These are phyloP conservation scores for Paramecium octaurelia DNA, from an alignment of 73 alveolate species.

Conservation along the genomic window DNA sequence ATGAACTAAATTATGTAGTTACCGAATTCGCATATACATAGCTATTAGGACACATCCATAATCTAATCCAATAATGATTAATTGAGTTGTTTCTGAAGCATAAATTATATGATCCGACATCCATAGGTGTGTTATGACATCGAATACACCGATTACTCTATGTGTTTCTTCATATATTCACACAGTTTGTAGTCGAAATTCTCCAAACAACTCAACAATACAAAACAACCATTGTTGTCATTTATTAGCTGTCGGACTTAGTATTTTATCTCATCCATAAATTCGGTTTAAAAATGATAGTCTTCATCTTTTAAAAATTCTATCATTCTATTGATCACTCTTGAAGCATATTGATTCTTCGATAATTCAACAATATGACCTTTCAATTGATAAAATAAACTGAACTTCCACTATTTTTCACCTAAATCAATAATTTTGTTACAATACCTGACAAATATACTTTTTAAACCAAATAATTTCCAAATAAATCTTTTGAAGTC, in stretches of 20 bases:
- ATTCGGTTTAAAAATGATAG: background rate
- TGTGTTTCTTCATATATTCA: background rate
- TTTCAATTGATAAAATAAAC: background rate
- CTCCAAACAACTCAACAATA: constrained; percentile 7
- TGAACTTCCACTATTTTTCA: background rate
- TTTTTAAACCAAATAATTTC: constrained; percentile 1
- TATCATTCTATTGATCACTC: constrained; percentile 1
- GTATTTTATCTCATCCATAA: background rate
- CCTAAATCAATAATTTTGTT: background rate
- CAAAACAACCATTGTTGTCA: constrained; percentile 16
- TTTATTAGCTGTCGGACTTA: background rate
- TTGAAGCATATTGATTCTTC: background rate
- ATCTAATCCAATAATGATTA: background rate
- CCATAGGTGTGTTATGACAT: constrained; percentile 31
- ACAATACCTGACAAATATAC: background rate
- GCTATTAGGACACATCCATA: background rate
- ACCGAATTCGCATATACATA: constrained; percentile 11
- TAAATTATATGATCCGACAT: background rate
- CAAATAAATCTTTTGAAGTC: constrained; percentile 9
- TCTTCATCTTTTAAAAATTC: constrained; percentile 22
- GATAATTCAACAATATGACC: constrained; percentile 1
- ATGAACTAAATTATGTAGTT: background rate
- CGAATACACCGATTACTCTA: background rate
- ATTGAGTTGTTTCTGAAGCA: background rate
- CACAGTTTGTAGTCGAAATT: background rate